Evolutionary conservation across 2,329 filamentous ascomycete species (phyloP), one percentile per base, ranked within the genome.

Genomic region (Colletotrichum somersetense): DNA sequence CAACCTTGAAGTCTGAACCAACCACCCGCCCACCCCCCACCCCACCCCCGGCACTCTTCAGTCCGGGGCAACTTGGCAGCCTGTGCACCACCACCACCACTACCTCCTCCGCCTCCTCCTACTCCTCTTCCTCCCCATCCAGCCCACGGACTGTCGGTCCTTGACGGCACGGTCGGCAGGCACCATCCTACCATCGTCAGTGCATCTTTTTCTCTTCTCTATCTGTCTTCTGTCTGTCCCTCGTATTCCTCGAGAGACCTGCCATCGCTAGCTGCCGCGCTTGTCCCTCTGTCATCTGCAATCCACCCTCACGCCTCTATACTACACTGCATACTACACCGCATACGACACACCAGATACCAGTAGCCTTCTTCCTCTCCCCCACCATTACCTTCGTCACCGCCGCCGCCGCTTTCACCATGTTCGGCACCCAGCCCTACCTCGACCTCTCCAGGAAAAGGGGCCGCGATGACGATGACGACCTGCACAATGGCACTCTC

Each of bases 401-500:
- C 42, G 42, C 42, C 42, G 6, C 6, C 6, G 42, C 18, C 2
- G 44, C 35, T 23, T 33, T 16, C 53, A 67, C 46, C 23, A 71
- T 74, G 71, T 67, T 71, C 55, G 62, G 65, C 14, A 46, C 58
- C 18, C 59, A 65, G 53, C 62, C 52, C 30, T 64, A 67, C 52
- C 38, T 42, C 23, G 72, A 72, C n/a, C 8, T 50, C 20, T 48
- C 52, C 26, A 61, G 67, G 57, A 74, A 74, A 71, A 65, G 71
- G 52, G 62, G 57, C 2, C 69, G 72, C 11, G 84, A 86, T 23
- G 85, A 86, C 26, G 85, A 86, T 30, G 85, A 86, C 38, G 81
- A 83, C 26, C 69, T 82, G n/a, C 77, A 76, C 48, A 78, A 79
- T 50, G 80, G 79, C 55, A 78, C 73, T 57, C 81, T 77, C 66